These are phyloP conservation scores for Phytophthora constricta DNA, from an alignment of 352 stramenopile species.

Conservation along the genomic window DNA sequence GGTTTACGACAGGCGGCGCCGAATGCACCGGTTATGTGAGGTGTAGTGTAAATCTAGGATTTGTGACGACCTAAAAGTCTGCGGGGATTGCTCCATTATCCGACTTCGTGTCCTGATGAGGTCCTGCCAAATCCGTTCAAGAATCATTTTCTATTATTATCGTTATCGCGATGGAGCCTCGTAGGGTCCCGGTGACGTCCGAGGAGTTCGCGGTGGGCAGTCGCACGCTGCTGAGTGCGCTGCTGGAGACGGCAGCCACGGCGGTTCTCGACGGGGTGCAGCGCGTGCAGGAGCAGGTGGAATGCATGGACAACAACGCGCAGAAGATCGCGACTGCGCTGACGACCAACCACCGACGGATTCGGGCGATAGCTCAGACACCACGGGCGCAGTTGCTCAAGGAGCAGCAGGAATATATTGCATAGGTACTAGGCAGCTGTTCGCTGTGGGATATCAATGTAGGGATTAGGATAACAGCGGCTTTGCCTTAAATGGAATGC, in stretches of 20 bases:
- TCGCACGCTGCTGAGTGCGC: constrained; percentile 42
- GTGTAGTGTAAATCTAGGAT: too few relatives aligned
- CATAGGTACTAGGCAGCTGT: constrained; percentile 29
- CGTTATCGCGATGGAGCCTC: too few relatives aligned
- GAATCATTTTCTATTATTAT: too few relatives aligned
- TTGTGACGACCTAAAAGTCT: too few relatives aligned
- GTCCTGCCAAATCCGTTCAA: too few relatives aligned
- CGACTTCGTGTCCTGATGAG: too few relatives aligned
- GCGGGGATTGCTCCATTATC: too few relatives aligned
- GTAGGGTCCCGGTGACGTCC: too few relatives aligned
- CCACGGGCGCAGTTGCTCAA: constrained; percentile 59
- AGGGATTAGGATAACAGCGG: background rate
- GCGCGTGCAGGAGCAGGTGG: constrained; percentile 66
- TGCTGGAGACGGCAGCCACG: constrained; percentile 22
- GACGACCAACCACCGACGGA: constrained; percentile 42
- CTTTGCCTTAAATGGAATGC: background rate
- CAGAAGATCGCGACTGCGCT: constrained; percentile 69
- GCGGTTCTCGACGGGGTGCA: constrained; percentile 54
- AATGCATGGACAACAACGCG: constrained; percentile 74
- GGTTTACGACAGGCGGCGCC: too few relatives aligned
- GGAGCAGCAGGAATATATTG: constrained; percentile 63
- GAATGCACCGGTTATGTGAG: too few relatives aligned
- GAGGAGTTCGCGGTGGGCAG: constrained; percentile 39
- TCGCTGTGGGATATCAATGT: background rate
- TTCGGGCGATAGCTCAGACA: constrained; percentile 27